Percentiles rank a stretch among this genome's conserved stretches.
Evolutionary conservation across 23 red algal genomes (phyloP).

Genomic region (Gracilaria vermiculophylla): DNA sequence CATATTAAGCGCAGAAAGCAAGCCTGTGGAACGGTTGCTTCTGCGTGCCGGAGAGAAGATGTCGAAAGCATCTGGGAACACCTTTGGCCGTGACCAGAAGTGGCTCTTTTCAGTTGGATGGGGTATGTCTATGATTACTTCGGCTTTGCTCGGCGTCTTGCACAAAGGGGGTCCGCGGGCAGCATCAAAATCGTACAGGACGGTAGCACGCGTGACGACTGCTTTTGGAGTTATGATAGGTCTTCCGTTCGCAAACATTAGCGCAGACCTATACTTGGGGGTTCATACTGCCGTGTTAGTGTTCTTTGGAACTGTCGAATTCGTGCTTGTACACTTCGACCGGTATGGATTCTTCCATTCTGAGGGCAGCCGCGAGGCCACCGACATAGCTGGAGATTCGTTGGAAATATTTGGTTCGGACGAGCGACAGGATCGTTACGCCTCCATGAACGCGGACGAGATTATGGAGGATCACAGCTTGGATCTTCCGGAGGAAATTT

Average conservation of each 20-base stretch:
- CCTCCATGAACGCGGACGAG: not conserved
- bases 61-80: not conserved
- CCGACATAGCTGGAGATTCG: not conserved
- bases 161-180: constrained; percentile 63
- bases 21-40: not conserved
- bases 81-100: constrained; percentile 18
- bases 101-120: constrained; percentile 70
- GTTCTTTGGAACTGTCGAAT: constrained; percentile 18
- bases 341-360: constrained; percentile 60
- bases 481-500: constrained; percentile 2
- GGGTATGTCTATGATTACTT: constrained; percentile 40
- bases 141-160: constrained; percentile 3
- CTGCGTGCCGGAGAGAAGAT: not conserved
- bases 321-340: constrained; percentile 55
- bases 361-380: not conserved
- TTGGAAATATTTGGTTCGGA: not conserved
- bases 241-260: constrained; percentile 35
- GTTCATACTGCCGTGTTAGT: constrained; percentile 27
- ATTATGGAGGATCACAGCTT: not conserved
- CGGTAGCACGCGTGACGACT: not conserved
- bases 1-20: not conserved
- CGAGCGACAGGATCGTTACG: not conserved
- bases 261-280: constrained; percentile 10
- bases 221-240: constrained; percentile 28
- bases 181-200: constrained; percentile 30